Evolutionary conservation across 2,329 filamentous ascomycete species (phyloP).

Genomic region (Orbilia javanica): DNA sequence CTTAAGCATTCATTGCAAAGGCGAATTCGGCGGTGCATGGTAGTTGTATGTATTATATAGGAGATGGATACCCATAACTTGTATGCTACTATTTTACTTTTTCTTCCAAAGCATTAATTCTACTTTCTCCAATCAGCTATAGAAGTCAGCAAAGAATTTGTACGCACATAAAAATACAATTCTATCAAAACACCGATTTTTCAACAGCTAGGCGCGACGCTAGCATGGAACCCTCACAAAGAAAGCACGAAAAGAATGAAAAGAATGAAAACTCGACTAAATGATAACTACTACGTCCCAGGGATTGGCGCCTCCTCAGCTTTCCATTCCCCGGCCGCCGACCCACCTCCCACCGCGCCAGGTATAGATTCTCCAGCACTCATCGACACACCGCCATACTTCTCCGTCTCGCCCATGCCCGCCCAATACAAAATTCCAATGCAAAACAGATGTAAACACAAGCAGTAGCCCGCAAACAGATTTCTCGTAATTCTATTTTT

Average conservation of each 20-base stretch:
- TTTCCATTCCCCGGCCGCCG: constrained; percentile 65
- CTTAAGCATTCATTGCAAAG: constrained; percentile 63
- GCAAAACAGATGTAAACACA: constrained; percentile 87
- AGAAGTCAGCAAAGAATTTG: neutral
- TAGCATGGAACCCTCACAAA: constrained; percentile 18
- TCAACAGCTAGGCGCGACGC: constrained; percentile 23
- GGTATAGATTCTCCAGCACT: constrained; percentile 43
- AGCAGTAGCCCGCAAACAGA: constrained; percentile 90
- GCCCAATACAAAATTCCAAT: constrained; percentile 90
- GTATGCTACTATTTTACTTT: constrained; percentile 15
- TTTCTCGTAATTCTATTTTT: constrained; percentile 92
- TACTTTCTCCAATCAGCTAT: constrained; percentile 7
- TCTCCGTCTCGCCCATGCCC: constrained; percentile 68
- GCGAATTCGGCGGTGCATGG: neutral
- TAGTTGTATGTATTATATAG: constrained; percentile 11
- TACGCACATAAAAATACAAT: constrained; percentile 45
- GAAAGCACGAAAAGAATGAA: too few relatives aligned
- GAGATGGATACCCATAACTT: constrained; percentile 5
- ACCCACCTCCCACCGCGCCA: constrained; percentile 66
- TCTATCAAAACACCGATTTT: constrained; percentile 16
- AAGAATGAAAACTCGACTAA: constrained; percentile 6
- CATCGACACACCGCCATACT: constrained; percentile 37
- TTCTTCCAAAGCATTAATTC: constrained; percentile 12
- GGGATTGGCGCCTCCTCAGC: constrained; percentile 50
- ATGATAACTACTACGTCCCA: constrained; percentile 26